Conservation (phyloP, 441 rosid genomes). For the Cnidoscolus chayamansa region DNA sequence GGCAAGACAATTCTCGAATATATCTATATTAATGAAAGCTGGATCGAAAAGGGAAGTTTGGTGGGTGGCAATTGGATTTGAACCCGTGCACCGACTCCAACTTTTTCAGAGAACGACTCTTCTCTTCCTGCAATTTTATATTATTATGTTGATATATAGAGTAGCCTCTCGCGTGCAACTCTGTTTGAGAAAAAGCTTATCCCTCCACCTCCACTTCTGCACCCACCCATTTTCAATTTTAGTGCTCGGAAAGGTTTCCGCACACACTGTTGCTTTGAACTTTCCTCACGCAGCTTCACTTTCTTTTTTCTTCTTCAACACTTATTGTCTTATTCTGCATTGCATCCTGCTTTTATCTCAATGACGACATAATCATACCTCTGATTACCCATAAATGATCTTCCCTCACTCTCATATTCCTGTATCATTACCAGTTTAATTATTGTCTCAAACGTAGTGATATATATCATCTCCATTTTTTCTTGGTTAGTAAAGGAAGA, state of each 20-base stretch:
- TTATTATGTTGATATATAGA: slow-evolving; percentile 18
- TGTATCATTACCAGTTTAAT: no score
- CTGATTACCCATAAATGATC: neutral
- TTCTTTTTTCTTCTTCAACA: neutral
- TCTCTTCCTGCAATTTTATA: no score
- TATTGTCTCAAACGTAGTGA: no score
- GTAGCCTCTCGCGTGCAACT: slow-evolving; percentile 36
- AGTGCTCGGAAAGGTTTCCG: slow-evolving; percentile 12
- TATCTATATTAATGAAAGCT: neutral
- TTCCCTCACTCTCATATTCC: no score
- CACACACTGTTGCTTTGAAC: slow-evolving; percentile 1
- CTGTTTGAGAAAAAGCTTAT: neutral
- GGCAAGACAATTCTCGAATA: slow-evolving; percentile 6
- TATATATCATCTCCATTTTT: no score
- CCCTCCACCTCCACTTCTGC: slow-evolving; percentile 23
- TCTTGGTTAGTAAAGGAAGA: no score
- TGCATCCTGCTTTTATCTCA: slow-evolving; percentile 5
- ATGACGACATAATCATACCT: neutral
- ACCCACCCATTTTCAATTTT: slow-evolving; percentile 11
- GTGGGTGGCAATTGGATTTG: slow-evolving; percentile 35
- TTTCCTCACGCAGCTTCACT: slow-evolving; percentile 4
- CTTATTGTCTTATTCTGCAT: slow-evolving; percentile 2
- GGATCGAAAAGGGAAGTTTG: slow-evolving; percentile 26
- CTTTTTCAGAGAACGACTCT: slow-evolving; percentile 30
- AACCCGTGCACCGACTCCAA: slow-evolving; percentile 30